These are phyloP conservation scores for Metarhizium sp. DNA, from an alignment of 2,329 filamentous ascomycete species.

Conservation along the genomic window DNA sequence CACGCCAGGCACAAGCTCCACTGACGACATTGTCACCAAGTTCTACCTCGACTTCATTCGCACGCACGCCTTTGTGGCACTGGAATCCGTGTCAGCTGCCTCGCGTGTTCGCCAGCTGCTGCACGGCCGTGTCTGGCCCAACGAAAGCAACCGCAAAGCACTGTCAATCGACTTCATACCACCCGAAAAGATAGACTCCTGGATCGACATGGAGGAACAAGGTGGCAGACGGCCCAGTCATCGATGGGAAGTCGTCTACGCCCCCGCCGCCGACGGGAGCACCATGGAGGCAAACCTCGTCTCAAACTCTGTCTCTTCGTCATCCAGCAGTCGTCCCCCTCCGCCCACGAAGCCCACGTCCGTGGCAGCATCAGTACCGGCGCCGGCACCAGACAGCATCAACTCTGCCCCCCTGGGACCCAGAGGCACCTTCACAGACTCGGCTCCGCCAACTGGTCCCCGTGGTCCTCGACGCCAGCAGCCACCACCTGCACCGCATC, in stretches of 20 bases:
- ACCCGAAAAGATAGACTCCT: constrained; percentile 58
- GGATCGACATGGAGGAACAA: constrained; percentile 62
- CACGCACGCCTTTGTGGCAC: constrained; percentile 77
- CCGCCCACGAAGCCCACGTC: neutral
- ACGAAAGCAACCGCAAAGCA: constrained; percentile 73
- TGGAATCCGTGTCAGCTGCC: constrained; percentile 60
- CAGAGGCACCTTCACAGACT: constrained; percentile 16
- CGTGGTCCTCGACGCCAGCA: constrained; percentile 1
- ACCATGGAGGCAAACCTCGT: constrained; percentile 33
- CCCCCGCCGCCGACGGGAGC: constrained; percentile 42
- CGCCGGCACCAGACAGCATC: constrained; percentile 9
- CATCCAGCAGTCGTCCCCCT: constrained; percentile 9
- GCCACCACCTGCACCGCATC: constrained; percentile 3
- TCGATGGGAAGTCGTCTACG: constrained; percentile 68
- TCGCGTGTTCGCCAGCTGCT: constrained; percentile 66
- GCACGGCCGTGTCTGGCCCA: constrained; percentile 76
- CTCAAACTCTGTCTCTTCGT: constrained; percentile 3
- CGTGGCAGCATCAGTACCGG: neutral
- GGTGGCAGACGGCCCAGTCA: constrained; percentile 30
- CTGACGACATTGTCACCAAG: constrained; percentile 45
- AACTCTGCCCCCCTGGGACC: constrained; percentile 30
- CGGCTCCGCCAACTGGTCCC: constrained; percentile 24
- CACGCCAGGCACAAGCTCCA: constrained; percentile 37
- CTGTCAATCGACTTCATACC: constrained; percentile 89
- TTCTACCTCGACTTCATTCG: constrained; percentile 80